Evolutionary conservation across 345 rosid genomes (phyloP).

Genomic region (Durio zibethinus): DNA sequence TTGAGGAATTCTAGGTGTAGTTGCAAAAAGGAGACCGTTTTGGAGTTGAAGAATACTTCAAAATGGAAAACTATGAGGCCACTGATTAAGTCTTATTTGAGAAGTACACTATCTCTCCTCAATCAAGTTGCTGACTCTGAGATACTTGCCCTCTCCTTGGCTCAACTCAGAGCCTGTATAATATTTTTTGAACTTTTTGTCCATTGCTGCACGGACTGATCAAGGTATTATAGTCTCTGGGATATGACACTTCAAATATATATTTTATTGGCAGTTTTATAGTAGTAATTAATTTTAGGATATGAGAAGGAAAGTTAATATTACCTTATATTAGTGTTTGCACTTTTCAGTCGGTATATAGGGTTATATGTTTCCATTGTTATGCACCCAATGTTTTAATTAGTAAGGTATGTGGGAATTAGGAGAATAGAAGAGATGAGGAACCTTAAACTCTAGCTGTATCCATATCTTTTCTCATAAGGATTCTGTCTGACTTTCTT

Average conservation of each 20-base stretch:
- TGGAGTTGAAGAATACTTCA: slow-evolving; percentile 59
- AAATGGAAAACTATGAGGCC: slow-evolving; percentile 75
- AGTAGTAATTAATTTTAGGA: not conserved
- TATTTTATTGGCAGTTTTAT: not conserved
- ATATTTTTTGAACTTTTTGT: slow-evolving; percentile 64
- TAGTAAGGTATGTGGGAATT: not conserved
- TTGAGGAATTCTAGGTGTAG: slow-evolving; percentile 54
- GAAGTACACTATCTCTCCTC: slow-evolving; percentile 69
- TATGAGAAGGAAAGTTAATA: not conserved
- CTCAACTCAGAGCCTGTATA: slow-evolving; percentile 53
- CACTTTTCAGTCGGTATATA: not conserved
- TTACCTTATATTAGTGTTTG: not conserved
- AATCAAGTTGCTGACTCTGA: slow-evolving; percentile 62
- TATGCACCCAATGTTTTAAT: not conserved
- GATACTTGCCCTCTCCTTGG: slow-evolving; percentile 52
- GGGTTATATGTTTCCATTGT: not conserved
- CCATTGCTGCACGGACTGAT: slow-evolving; percentile 52
- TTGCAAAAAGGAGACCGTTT: slow-evolving; percentile 52
- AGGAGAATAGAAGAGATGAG: not conserved
- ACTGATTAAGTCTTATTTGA: slow-evolving; percentile 62
- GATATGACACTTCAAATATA: not conserved
- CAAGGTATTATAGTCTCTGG: slow-evolving; percentile 48
- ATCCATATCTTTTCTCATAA: not conserved
- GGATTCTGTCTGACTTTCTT: not conserved
- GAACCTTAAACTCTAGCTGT: not conserved